Conservation (phyloP, 2,329 filamentous ascomycete species). For the Colletotrichum sidae region DNA sequence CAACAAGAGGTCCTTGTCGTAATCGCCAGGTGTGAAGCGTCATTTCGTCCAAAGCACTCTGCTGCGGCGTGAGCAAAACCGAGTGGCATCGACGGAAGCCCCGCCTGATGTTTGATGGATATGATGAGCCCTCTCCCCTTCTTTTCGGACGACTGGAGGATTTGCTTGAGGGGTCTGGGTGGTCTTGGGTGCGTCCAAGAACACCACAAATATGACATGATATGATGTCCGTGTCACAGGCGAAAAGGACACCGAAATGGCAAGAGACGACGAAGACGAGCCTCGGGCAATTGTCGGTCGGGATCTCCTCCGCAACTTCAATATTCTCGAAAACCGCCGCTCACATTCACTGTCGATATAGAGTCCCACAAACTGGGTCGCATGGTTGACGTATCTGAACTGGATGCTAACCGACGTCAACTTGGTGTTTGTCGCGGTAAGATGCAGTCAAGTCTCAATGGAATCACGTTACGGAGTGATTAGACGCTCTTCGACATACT, state of each 20-base stretch:
- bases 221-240: constrained; percentile 59
- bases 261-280: constrained; percentile 8
- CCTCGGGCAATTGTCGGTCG: constrained; percentile 37
- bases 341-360: too few species aligned
- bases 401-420: too few species aligned
- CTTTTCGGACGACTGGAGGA: constrained; percentile 52
- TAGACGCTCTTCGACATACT: too few species aligned
- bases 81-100: constrained; percentile 38
- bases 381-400: too few species aligned
- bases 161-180: constrained; percentile 41
- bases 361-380: too few species aligned
- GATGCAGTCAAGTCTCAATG: too few species aligned
- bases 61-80: constrained; percentile 38
- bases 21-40: too few species aligned
- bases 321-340: too few species aligned
- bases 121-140: constrained; percentile 59
- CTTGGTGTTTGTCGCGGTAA: too few species aligned
- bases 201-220: constrained; percentile 53
- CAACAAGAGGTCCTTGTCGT: too few species aligned
- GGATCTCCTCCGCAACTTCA: constrained; percentile 28
- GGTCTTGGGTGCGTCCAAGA: too few species aligned
- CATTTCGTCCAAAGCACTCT: constrained; percentile 49
- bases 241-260: constrained; percentile 42
- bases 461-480: too few species aligned
- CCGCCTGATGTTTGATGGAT: constrained; percentile 59